Evolutionary conservation across 371 early-diverging fungal species (phyloP).

Genomic region (Zychaea mexicana): DNA sequence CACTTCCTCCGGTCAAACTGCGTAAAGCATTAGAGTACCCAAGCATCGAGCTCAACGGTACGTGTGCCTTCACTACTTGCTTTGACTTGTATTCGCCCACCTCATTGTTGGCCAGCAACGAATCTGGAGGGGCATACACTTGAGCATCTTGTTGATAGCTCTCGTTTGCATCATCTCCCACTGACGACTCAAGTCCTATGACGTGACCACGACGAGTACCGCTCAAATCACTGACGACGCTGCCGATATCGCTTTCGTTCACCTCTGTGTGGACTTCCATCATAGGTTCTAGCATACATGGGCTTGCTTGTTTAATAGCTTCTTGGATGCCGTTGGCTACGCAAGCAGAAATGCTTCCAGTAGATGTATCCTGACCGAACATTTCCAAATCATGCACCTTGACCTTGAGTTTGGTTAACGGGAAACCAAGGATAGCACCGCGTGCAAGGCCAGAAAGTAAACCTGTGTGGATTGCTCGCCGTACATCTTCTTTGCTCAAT

Average conservation of each 20-base stretch:
- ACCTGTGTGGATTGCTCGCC: constrained; percentile 70
- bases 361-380: constrained; percentile 67
- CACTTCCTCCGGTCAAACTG: constrained; percentile 87
- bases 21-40: constrained; percentile 89
- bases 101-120: constrained; percentile 31
- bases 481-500: constrained; percentile 41
- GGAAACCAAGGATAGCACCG: constrained; percentile 84
- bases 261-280: constrained; percentile 80
- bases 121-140: constrained; percentile 59
- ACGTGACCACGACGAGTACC: constrained; percentile 80
- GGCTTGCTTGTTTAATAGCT: constrained; percentile 57
- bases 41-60: constrained; percentile 83
- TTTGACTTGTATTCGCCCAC: constrained; percentile 44
- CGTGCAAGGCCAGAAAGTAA: constrained; percentile 73
- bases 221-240: constrained; percentile 82
- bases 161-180: constrained; percentile 26
- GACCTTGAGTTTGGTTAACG: constrained; percentile 70
- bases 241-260: constrained; percentile 76
- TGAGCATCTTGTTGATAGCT: constrained; percentile 25
- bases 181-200: constrained; percentile 41
- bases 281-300: constrained; percentile 84
- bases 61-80: constrained; percentile 66
- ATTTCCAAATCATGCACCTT: constrained; percentile 55
- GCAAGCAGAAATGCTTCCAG: constrained; percentile 68
- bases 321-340: constrained; percentile 63